Evolutionary conservation across 1,139 yeast genomes (phyloP).

Genomic region (Protomyces arabidopsidicola): DNA sequence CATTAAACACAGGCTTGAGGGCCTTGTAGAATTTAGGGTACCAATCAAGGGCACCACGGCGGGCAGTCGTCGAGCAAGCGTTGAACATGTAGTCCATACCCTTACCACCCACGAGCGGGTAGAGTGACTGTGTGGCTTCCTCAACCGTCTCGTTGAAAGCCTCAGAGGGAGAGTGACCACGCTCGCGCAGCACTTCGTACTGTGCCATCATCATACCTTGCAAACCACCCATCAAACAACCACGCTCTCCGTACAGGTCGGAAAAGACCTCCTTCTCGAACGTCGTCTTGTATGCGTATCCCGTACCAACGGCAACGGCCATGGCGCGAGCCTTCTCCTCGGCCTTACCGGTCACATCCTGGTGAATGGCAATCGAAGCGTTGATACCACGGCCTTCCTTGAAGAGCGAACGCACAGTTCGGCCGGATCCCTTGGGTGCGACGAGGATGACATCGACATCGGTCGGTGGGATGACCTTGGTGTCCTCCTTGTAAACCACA

Average conservation of each 20-base stretch:
- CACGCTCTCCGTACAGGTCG: constrained; percentile 99
- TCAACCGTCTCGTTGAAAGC: constrained; percentile 99
- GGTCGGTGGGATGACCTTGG: constrained; percentile 91
- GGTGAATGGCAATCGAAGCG: constrained; percentile 92
- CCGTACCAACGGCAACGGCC: constrained; percentile 99
- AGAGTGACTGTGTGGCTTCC: constrained; percentile 98
- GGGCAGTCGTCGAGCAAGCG: constrained; percentile 99
- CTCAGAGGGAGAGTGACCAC: constrained; percentile 99
- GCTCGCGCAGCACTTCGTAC: constrained; percentile 98
- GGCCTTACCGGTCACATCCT: constrained; percentile 97
- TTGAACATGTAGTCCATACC: constrained; percentile 99
- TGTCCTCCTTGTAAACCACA: constrained; percentile 96
- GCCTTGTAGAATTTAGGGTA: constrained; percentile 98
- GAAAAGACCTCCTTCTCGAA: constrained; percentile 99
- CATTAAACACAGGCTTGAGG: constrained; percentile 95
- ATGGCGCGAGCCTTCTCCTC: constrained; percentile 98
- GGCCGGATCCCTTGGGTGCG: constrained; percentile 99
- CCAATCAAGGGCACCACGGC: constrained; percentile 99
- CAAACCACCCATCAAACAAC: constrained; percentile 99
- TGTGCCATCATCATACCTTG: constrained; percentile 99
- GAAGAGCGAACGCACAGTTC: constrained; percentile 98
- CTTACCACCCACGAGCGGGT: constrained; percentile 97
- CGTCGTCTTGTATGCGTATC: constrained; percentile 99
- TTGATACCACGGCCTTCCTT: constrained; percentile 99
- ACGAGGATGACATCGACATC: constrained; percentile 95